Conservation (phyloP, 169 alveolate genomes). For the Plasmodium blacklocki region DNA sequence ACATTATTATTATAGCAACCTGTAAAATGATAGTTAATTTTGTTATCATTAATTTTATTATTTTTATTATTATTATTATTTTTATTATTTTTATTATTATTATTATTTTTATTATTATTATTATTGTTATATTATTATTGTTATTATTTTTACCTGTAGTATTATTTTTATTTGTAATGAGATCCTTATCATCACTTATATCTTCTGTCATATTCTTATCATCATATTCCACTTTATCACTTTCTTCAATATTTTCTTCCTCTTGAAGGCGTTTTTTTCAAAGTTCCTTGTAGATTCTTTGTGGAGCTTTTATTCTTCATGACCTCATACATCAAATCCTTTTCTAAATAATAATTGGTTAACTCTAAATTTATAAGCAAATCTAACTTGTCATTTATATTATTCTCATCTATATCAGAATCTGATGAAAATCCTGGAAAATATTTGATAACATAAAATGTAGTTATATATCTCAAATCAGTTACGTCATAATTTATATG, state of each 20-base stretch:
- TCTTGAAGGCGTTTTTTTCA: neutral
- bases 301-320: neutral
- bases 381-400: constrained; percentile 14
- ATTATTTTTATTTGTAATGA: neutral
- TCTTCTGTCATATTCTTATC: neutral
- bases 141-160: neutral
- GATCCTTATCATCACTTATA: neutral
- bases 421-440: constrained; percentile 43
- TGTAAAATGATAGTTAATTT: neutral
- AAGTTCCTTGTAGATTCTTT: neutral
- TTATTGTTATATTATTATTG: neutral
- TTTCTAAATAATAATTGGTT: constrained; percentile 30
- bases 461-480: constrained; percentile 52
- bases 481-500: constrained; percentile 1
- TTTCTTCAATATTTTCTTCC: neutral
- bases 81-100: neutral
- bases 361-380: constrained; percentile 17
- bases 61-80: no score
- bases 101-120: neutral
- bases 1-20: neutral
- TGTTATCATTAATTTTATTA: neutral
- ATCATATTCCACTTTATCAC: neutral
- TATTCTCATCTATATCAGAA: constrained; percentile 1
- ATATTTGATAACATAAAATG: constrained; percentile 24
- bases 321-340: neutral